Evolutionary conservation across 306 rosid genomes (phyloP), one percentile per base, ranked within the genome.

Genomic region (Pachyrhizus erosus): DNA sequence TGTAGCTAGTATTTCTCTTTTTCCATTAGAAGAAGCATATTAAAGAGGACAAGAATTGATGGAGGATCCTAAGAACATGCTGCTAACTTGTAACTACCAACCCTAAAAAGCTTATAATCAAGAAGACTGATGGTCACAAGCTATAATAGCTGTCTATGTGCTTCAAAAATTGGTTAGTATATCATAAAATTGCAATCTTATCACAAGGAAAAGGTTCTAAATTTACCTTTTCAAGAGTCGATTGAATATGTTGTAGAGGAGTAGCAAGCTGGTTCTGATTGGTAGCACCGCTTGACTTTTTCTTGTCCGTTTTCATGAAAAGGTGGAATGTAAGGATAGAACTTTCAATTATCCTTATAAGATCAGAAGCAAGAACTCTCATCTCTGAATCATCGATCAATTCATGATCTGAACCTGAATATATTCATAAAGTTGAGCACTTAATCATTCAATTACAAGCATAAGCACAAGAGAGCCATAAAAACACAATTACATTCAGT

Each of bases 271-370:
- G 94, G 85, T 87, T 92, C 69, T 89, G 97, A 79, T 83, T 86
- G 37, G 80, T 85, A 51, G 67, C 88, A 15, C 90, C 86, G 33
- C 76, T 87, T 68, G 96, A 80, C 84, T 85, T 89, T 84, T 89
- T 91, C 88, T 88, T 93, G 86, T 96, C 99, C 88, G 81, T 89
- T 91, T 92, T 96, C 84, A 91, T 76, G 88, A 96, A 93, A 66
- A 86, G 80, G 55, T 86, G 92, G 86, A 96, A 93, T 48, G 94
- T 89, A 31, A 96, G 91, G 87, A 96, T 93, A 60, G 93, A 88
- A 49, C 87, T 84, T 83, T 93, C 93, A 31, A 93, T 90, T 74
- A 91, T 87, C 87, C 67, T 84, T 70, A 91, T 89, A 60, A 96
- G 91, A 81, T 93, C 96, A 69, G 91, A 79, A 54, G 97, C 99